A percentile compares a stretch with the other conserved stretches of the same genome.
phyloP scores from a whole-genome alignment of 2,329 filamentous ascomycete genomes.

The Xylariaceae sp. region DNA sequence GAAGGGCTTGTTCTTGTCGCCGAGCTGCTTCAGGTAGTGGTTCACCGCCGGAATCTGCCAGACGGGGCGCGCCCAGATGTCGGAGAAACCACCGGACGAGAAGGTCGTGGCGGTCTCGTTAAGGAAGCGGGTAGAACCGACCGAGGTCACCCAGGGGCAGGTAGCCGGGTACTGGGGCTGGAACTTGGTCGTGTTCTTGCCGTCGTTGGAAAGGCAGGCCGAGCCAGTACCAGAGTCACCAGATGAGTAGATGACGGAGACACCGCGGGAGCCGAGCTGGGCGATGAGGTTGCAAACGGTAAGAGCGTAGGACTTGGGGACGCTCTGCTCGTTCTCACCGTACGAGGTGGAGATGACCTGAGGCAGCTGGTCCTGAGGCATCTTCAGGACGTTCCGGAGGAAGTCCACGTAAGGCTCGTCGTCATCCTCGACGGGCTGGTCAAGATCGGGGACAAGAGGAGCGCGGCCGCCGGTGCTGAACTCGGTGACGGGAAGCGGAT shows the following conservation, averaged over 20 bases:
- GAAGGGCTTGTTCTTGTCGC: conserved; percentile 27
- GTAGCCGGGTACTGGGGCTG: conserved; percentile 47
- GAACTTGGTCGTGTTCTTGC: conserved; percentile 47
- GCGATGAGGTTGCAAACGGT: conserved; percentile 57
- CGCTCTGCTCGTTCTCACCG: conserved; percentile 60
- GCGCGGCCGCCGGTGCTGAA: conserved; percentile 20
- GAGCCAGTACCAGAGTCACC: conserved; percentile 55
- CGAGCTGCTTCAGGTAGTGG: conserved; percentile 39
- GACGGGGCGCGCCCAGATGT: conserved; percentile 42
- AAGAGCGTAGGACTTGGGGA: conserved; percentile 53
- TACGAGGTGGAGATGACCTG: conserved; percentile 61
- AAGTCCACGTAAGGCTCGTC: conserved; percentile 66
- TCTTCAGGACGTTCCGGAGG: conserved; percentile 51
- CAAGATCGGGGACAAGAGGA: conserved; percentile 20
- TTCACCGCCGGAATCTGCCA: conserved; percentile 43
- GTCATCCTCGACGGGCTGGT: conserved; percentile 22
- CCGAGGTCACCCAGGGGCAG: conserved; percentile 36
- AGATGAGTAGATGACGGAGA: conserved; percentile 56
- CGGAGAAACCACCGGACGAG: conserved; percentile 46
- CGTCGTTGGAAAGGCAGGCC: conserved; percentile 45
- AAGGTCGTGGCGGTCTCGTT: conserved; percentile 47
- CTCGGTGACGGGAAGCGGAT: conserved; percentile 22
- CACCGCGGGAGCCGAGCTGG: conserved; percentile 58
- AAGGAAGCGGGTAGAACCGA: conserved; percentile 24
- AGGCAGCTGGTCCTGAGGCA: conserved; percentile 48